These are phyloP conservation scores for Plasmodiophora brassicae DNA, from an alignment of 208 protist species.

Conservation along the genomic window DNA sequence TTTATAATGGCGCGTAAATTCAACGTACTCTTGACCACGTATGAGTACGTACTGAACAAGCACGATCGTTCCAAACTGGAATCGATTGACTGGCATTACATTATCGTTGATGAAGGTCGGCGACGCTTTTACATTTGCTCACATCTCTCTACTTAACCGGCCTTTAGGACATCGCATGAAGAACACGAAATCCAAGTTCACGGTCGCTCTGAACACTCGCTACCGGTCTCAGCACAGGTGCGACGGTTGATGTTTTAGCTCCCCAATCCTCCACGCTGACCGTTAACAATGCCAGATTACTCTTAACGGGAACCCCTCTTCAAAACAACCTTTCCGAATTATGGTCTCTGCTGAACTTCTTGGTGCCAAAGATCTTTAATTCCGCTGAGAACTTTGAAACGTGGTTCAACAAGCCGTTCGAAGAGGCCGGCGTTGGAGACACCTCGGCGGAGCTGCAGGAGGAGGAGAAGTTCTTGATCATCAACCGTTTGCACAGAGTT, in stretches of 20 bases:
- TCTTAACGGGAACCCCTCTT: slow-evolving; percentile 89
- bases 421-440: slow-evolving; percentile 58
- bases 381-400: slow-evolving; percentile 50
- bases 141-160: neutral
- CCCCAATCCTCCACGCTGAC: neutral
- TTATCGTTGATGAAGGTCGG: slow-evolving; percentile 56
- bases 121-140: neutral
- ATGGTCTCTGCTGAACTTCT: slow-evolving; percentile 56
- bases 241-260: neutral
- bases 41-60: slow-evolving; percentile 54
- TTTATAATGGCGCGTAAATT: slow-evolving; percentile 24
- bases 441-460: slow-evolving; percentile 19
- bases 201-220: slow-evolving; percentile 25
- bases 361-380: slow-evolving; percentile 58
- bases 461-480: slow-evolving; percentile 47
- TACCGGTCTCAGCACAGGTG: neutral
- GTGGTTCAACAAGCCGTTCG: slow-evolving; percentile 46
- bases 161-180: slow-evolving; percentile 80
- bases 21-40: slow-evolving; percentile 48
- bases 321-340: slow-evolving; percentile 94
- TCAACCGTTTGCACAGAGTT: slow-evolving; percentile 52
- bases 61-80: slow-evolving; percentile 35
- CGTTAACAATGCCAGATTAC: neutral
- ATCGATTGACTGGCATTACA: slow-evolving; percentile 50
- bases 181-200: slow-evolving; percentile 69